Evolutionary conservation across 2,329 filamentous ascomycete genomes (phyloP).

Genomic region (Harringtonia lauricola): DNA sequence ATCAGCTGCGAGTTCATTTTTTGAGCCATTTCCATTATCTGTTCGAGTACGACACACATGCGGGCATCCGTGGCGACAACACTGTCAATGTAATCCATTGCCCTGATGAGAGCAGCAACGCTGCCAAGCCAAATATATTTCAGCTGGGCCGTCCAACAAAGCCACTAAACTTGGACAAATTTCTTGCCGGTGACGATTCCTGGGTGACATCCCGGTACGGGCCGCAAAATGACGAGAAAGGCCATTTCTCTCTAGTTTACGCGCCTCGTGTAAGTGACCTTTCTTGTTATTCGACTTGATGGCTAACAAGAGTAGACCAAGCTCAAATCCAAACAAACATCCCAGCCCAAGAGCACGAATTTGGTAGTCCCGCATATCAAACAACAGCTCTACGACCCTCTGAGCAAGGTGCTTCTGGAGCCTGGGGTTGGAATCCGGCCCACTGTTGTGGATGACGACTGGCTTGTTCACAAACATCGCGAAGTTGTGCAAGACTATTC

Average conservation of each 20-base stretch:
- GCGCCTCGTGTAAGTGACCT: conserved; percentile 5
- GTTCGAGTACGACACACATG: conserved; percentile 28
- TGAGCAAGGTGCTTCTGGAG: conserved; percentile 40
- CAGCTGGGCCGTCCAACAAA: conserved; percentile 31
- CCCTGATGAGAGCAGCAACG: conserved; percentile 9
- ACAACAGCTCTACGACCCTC: conserved; percentile 44
- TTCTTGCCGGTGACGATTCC: conserved; percentile 32
- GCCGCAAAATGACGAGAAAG: conserved; percentile 22
- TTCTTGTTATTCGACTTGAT: background rate
- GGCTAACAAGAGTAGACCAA: background rate
- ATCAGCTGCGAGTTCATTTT: conserved; percentile 38
- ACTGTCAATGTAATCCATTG: conserved; percentile 27
- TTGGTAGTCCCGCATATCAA: conserved; percentile 36
- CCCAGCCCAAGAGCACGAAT: conserved; percentile 17
- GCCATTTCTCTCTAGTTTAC: background rate
- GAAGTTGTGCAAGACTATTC: conserved; percentile 46
- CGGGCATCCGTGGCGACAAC: conserved; percentile 22
- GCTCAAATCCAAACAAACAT: background rate
- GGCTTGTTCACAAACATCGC: conserved; percentile 48
- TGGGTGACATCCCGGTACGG: conserved; percentile 33
- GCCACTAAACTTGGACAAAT: conserved; percentile 33
- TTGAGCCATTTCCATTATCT: conserved; percentile 33
- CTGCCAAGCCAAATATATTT: conserved; percentile 22
- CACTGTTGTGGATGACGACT: conserved; percentile 33
- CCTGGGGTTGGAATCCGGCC: conserved; percentile 36